These are phyloP conservation scores for Arachis monticola DNA, from an alignment of 331 rosid genomes.

Conservation along the genomic window DNA sequence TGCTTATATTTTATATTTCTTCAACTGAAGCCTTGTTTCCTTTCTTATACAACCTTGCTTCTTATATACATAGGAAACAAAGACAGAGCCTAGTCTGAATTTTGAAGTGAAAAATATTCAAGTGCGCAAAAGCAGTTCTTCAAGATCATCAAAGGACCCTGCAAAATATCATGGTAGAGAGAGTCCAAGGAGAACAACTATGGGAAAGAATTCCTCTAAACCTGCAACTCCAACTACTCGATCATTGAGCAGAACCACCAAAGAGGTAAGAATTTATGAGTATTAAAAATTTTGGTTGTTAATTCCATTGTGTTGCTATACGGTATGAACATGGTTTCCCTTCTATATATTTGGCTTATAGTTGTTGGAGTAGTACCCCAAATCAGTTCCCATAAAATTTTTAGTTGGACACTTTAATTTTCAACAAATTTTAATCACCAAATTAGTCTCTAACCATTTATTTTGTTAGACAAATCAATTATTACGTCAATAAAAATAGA, in stretches of 20 bases:
- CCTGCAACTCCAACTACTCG: conserved; percentile 31
- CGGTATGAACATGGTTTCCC: neutral
- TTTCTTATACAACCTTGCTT: conserved; percentile 4
- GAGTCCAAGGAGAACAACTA: conserved; percentile 39
- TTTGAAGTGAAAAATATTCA: conserved; percentile 35
- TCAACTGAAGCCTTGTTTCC: neutral
- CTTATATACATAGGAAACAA: conserved; percentile 36
- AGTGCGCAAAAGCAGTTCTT: conserved; percentile 41
- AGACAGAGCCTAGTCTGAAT: conserved; percentile 37
- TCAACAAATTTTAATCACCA: too few species aligned
- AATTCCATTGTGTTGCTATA: neutral
- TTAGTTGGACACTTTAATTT: too few species aligned
- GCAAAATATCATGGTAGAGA: conserved; percentile 43
- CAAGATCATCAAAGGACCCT: conserved; percentile 37
- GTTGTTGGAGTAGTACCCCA: neutral
- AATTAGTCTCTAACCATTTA: too few species aligned
- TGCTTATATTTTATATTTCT: conserved; percentile 21
- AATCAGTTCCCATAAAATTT: too few species aligned
- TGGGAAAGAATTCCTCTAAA: conserved; percentile 43
- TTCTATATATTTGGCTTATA: neutral
- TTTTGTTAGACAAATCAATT: too few species aligned
- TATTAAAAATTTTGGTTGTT: neutral
- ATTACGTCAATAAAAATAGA: too few species aligned
- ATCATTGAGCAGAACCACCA: conserved; percentile 43
- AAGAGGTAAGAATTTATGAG: conserved; percentile 51